A percentile compares a stretch with the other conserved stretches of the same genome.
These are phyloP conservation scores for Chlorella variabilis DNA, from an alignment of 163 green algal species.

Conservation along the genomic window DNA sequence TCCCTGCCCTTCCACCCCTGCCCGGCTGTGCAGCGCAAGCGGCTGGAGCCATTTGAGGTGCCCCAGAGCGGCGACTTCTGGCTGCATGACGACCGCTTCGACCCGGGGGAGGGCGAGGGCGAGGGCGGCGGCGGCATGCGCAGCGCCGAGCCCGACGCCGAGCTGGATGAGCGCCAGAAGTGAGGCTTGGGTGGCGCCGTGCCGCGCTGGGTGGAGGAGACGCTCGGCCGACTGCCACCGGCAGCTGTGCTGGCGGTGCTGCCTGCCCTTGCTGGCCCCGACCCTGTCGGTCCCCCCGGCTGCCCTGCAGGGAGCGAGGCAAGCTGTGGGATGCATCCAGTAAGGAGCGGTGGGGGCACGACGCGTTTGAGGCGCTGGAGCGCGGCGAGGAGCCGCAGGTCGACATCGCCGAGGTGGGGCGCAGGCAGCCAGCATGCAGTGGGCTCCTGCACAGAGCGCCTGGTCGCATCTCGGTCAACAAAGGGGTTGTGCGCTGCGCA, in stretches of 20 bases:
- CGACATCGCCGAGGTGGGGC: neutral
- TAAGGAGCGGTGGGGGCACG: constrained; percentile 55
- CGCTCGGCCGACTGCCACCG: too few species aligned
- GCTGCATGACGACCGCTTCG: constrained; percentile 64
- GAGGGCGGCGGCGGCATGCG: constrained; percentile 18
- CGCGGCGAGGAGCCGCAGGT: constrained; percentile 14
- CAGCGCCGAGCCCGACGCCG: neutral
- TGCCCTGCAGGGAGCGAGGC: constrained; percentile 16
- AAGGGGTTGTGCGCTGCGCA: too few species aligned
- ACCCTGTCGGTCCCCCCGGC: too few species aligned
- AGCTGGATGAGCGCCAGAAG: constrained; percentile 22
- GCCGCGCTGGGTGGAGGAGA: too few species aligned
- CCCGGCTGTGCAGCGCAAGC: too few species aligned
- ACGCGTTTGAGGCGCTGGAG: constrained; percentile 54
- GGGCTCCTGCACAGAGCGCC: too few species aligned
- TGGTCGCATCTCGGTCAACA: neutral
- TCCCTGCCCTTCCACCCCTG: too few species aligned
- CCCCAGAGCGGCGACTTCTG: constrained; percentile 54
- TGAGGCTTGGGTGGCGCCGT: too few species aligned
- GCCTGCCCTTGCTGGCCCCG: too few species aligned
- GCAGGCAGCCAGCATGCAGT: too few species aligned
- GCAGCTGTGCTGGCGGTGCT: too few species aligned
- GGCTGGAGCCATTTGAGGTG: constrained; percentile 61
- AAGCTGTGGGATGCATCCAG: constrained; percentile 38
- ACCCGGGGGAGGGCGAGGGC: neutral